Percentiles rank a stretch among this genome's conserved stretches.
These are phyloP conservation scores for Cadophora luteo-olivacea DNA, from an alignment of 2,329 filamentous ascomycete species.

Conservation along the genomic window DNA sequence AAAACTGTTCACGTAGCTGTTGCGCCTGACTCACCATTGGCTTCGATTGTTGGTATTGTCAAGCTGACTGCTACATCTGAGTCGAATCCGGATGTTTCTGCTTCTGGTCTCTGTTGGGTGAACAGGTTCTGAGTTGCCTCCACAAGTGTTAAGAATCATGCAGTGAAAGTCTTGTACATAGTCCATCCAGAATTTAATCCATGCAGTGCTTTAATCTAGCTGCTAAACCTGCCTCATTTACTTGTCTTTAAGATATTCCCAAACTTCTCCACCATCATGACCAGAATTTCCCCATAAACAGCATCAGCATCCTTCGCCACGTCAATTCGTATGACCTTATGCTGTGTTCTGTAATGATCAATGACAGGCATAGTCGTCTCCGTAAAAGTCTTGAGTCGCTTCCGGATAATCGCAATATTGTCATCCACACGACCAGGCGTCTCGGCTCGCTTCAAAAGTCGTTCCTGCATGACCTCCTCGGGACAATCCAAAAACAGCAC, in stretches of 20 bases:
- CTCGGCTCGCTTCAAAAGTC: background rate
- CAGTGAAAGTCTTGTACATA: background rate
- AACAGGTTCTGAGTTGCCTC: background rate
- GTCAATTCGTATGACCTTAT: slow-evolving; percentile 10
- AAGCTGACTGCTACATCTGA: slow-evolving; percentile 28
- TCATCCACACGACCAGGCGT: slow-evolving; percentile 19
- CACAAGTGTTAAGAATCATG: background rate
- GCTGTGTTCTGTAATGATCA: background rate
- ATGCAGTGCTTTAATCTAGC: background rate
- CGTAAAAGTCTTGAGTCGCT: slow-evolving; percentile 18
- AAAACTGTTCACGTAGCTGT: slow-evolving; percentile 12
- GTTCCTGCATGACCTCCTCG: slow-evolving; percentile 12
- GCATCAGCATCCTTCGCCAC: slow-evolving; percentile 1
- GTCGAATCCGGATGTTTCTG: slow-evolving; percentile 14
- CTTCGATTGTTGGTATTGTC: slow-evolving; percentile 14
- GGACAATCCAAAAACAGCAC: slow-evolving; percentile 18
- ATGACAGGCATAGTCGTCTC: slow-evolving; percentile 14
- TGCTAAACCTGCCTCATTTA: too few species aligned
- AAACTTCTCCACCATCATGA: slow-evolving; percentile 7
- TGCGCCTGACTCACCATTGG: background rate
- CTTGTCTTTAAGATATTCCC: background rate
- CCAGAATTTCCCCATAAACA: background rate
- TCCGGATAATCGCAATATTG: slow-evolving; percentile 1
- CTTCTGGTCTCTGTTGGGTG: slow-evolving; percentile 6
- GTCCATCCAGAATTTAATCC: too few species aligned